These are phyloP conservation scores for Pseudocohnilembus persalinus DNA, from an alignment of 169 alveolate species.

Conservation along the genomic window DNA sequence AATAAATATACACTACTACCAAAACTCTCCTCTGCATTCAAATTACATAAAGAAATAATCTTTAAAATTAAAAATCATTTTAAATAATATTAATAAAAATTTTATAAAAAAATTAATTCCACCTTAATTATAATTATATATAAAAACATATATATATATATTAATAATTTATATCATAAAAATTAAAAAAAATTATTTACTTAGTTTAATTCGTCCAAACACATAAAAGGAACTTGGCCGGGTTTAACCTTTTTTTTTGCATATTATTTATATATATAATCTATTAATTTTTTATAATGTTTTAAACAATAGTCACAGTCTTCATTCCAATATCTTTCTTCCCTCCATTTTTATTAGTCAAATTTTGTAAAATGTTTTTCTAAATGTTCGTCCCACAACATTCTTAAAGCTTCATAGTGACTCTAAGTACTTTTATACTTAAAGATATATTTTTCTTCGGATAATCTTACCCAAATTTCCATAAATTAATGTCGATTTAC, in stretches of 20 bases:
- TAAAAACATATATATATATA: too few species aligned
- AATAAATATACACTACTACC: constrained; percentile 46
- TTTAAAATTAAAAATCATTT: too few species aligned
- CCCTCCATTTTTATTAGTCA: constrained; percentile 34
- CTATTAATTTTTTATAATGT: constrained; percentile 35
- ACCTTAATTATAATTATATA: too few species aligned
- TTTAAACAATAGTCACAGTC: constrained; percentile 54
- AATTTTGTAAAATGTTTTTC: constrained; percentile 5
- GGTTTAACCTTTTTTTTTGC: constrained; percentile 52
- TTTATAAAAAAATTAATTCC: too few species aligned
- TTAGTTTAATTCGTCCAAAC: constrained; percentile 40
- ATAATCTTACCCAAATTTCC: constrained; percentile 61
- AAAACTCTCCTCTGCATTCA: constrained; percentile 25
- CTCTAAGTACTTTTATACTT: constrained; percentile 11
- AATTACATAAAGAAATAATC: constrained; percentile 12
- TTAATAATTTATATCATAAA: too few species aligned
- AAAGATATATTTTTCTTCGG: constrained; percentile 59
- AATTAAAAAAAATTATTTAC: too few species aligned
- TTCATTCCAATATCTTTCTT: constrained; percentile 66
- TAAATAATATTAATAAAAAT: too few species aligned
- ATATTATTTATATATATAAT: constrained; percentile 24
- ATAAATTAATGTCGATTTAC: constrained; percentile 59
- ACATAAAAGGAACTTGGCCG: constrained; percentile 37
- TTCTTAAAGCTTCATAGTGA: constrained; percentile 42
- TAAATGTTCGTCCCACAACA: constrained; percentile 34